phyloP scores from a whole-genome alignment of 495 filamentous ascomycete species.

The Xylaria castorea region DNA sequence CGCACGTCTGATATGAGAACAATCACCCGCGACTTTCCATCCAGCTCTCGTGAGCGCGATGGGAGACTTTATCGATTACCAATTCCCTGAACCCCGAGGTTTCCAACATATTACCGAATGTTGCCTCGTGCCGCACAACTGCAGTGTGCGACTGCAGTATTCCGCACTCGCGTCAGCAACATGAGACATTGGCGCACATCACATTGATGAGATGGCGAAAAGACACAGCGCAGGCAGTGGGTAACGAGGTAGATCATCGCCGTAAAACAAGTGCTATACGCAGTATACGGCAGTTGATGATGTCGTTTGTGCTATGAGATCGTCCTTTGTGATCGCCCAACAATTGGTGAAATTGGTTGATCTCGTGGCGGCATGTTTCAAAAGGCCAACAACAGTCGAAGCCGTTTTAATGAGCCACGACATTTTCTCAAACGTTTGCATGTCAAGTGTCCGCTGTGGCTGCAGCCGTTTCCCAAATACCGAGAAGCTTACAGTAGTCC shows the following conservation, averaged over 20 bases:
- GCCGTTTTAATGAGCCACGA: conserved; percentile 12
- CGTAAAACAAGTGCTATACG: not conserved
- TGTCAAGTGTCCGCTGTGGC: conserved; percentile 18
- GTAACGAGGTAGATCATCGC: conserved; percentile 1
- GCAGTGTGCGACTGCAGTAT: conserved; percentile 20
- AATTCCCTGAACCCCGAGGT: not conserved
- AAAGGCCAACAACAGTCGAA: not conserved
- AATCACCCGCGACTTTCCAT: conserved; percentile 2
- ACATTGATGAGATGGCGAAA: not conserved
- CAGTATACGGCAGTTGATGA: conserved; percentile 6
- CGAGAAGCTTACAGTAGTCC: not conserved
- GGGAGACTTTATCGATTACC: not conserved
- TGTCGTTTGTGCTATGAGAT: conserved; percentile 8
- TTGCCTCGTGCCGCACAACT: conserved; percentile 11
- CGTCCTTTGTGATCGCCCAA: conserved; percentile 10
- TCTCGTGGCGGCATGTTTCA: conserved; percentile 17
- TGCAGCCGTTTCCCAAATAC: conserved; percentile 23
- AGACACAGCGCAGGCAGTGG: not conserved
- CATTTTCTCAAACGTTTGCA: conserved; percentile 11
- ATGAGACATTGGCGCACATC: conserved; percentile 26
- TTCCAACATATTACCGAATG: conserved; percentile 15
- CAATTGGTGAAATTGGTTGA: not conserved
- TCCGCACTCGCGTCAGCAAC: conserved; percentile 29
- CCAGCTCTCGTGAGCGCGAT: not conserved
- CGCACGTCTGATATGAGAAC: conserved; percentile 5